These are phyloP conservation scores for Triticum urartu DNA, from an alignment of 176 grass and related monocot species.

Conservation along the genomic window DNA sequence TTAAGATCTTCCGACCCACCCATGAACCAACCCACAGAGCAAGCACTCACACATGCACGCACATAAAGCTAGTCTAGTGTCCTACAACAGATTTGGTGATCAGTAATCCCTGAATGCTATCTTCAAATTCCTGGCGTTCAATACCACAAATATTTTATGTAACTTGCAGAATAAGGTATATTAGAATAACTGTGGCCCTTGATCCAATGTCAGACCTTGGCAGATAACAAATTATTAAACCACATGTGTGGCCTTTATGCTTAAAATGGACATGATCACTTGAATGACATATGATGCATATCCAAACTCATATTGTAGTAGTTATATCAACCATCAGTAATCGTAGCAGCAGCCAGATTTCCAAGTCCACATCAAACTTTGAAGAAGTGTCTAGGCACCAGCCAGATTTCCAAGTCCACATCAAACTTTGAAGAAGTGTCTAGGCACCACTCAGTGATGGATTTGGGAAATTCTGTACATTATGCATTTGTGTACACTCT, in stretches of 20 bases:
- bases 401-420: not conserved
- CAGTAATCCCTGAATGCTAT: not conserved
- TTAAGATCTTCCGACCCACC: not conserved
- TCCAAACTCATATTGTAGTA: not conserved
- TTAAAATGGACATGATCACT: not conserved
- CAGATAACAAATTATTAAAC: not conserved
- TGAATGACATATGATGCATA: not conserved
- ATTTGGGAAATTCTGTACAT: not conserved
- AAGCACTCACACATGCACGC: not conserved
- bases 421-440: constrained; percentile 1
- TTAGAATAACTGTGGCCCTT: not conserved
- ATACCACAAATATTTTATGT: not conserved
- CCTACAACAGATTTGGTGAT: not conserved
- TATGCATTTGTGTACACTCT: not conserved
- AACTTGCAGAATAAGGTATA: not conserved
- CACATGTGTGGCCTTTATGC: not conserved
- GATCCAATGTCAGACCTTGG: not conserved
- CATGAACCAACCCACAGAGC: not conserved
- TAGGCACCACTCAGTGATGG: not conserved
- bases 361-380: not conserved
- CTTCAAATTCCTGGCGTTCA: not conserved
- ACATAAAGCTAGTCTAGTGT: not conserved
- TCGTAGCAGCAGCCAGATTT: not conserved
- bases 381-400: not conserved
- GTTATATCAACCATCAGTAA: not conserved